Base-by-base conservation (phyloP, 2,329 filamentous ascomycete species). In the Magnaporthiopsis rhizophila region DNA sequence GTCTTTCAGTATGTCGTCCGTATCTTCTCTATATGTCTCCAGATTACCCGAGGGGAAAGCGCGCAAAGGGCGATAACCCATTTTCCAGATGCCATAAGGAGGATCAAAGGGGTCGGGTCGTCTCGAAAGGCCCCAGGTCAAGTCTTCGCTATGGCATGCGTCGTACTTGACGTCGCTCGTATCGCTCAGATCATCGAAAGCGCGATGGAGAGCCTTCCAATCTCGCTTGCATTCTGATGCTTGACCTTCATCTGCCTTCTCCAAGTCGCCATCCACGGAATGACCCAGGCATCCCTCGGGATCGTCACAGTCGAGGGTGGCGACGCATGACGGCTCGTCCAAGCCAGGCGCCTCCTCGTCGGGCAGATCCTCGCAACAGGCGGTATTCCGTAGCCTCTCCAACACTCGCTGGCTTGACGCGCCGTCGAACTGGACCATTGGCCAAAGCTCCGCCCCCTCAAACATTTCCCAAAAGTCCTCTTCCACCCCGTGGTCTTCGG, bases 351-450 rank as follows among this genome's bases (percentile, higher is more conserved):
- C 45, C 45, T 53, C 18, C 21, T 53, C 45, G 21, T n/a, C 45
- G 21, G 45, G 45, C 45, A 53, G 18, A 8, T 53, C 45, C 45
- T 53, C 45, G 45, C 45, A 13, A 21, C 45, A 53, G 21, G 59
- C 36, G 11, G 59, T 28, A 26, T 36, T 28, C 8, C 59, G 59
- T 9, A 61, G 13, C 59, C 45, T 24, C 15, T 24, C 24, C 21
- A 61, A 30, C 5, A 61, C 8, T 18, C 21, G 34, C 34, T 50
- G 34, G 24, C 59, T 13, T 24, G 24, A 13, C 8, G 3, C 15
- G 21, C 59, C 59, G 24, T 61, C 26, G 59, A 61, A 61, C 6
- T 61, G 59, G 38, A 61, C 28, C 32, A 61, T 61, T 6, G 36
- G 59, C 36, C 36, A 61, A n/a, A 53, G 21, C 6, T 61, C n/a